Conservation (phyloP, 352 stramenopile genomes). For the Phytophthora constricta region DNA sequence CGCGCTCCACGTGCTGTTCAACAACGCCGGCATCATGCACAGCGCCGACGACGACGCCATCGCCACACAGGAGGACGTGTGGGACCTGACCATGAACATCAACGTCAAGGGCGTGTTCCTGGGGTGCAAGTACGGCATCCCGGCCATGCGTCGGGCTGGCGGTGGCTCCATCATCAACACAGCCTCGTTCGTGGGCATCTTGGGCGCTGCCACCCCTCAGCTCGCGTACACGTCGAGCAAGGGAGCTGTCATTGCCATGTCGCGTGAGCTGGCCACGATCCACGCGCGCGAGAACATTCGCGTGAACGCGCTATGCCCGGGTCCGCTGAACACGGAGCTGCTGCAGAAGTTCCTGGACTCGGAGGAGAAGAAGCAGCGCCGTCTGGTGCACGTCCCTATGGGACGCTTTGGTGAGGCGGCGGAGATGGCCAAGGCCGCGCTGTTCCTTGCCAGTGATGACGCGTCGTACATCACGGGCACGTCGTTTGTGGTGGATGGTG, state of each 20-base stretch:
- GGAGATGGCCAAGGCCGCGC: constrained; percentile 88
- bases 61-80: constrained; percentile 78
- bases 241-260: constrained; percentile 88
- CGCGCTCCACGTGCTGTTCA: constrained; percentile 82
- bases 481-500: constrained; percentile 89
- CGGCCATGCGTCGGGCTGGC: constrained; percentile 77
- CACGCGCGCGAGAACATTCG: constrained; percentile 90
- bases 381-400: constrained; percentile 89
- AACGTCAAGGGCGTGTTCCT: constrained; percentile 92
- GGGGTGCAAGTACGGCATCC: constrained; percentile 88
- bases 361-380: constrained; percentile 86
- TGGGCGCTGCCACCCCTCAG: constrained; percentile 84
- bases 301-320: constrained; percentile 87
- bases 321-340: constrained; percentile 86
- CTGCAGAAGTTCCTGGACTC: constrained; percentile 89
- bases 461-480: constrained; percentile 88
- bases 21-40: constrained; percentile 91
- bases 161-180: constrained; percentile 90
- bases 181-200: constrained; percentile 83
- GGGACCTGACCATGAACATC: constrained; percentile 88
- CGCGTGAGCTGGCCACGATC: constrained; percentile 84
- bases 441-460: constrained; percentile 88
- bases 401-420: constrained; percentile 85
- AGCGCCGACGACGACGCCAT: constrained; percentile 81
- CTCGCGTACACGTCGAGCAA: constrained; percentile 91